Evolutionary conservation across 345 rosid genomes (phyloP).

Genomic region (Raphanus sativus): DNA sequence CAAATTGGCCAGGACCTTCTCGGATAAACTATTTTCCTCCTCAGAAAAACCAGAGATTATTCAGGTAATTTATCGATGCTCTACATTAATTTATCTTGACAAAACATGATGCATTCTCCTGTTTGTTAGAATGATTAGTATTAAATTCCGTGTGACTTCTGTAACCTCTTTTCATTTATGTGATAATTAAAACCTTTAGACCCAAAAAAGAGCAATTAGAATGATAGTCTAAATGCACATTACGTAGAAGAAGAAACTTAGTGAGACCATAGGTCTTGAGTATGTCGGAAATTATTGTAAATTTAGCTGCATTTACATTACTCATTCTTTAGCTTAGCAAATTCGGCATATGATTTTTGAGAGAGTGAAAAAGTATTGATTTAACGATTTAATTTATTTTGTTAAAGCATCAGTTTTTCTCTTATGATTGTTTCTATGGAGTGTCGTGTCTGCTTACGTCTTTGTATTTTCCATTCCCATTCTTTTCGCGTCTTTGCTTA

Average conservation of each 20-base stretch:
- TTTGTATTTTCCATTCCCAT: conserved; percentile 14
- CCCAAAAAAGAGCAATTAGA: not conserved
- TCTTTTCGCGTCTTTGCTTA: conserved; percentile 19
- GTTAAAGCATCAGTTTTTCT: not conserved
- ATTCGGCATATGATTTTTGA: not conserved
- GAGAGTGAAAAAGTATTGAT: conserved; percentile 8
- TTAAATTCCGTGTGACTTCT: not conserved
- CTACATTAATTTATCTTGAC: not conserved
- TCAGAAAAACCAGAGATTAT: conserved; percentile 47
- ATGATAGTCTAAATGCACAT: conserved; percentile 2
- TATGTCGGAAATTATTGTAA: not conserved
- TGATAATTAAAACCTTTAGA: not conserved
- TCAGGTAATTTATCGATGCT: conserved; percentile 50
- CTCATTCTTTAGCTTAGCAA: not conserved
- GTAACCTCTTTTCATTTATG: not conserved
- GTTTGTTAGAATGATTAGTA: conserved; percentile 2
- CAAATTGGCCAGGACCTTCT: conserved; percentile 40
- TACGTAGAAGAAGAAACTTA: not conserved
- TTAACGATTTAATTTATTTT: not conserved
- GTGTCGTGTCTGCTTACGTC: conserved; percentile 39
- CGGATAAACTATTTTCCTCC: conserved; percentile 26
- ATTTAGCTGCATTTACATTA: not conserved
- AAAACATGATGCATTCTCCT: conserved; percentile 14
- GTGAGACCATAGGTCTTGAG: conserved; percentile 6
- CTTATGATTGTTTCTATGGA: conserved; percentile 21